A percentile compares a stretch with the other conserved stretches of the same genome.
Evolutionary conservation across 257 asterid species (phyloP).

Genomic region (Salvia splendens): DNA sequence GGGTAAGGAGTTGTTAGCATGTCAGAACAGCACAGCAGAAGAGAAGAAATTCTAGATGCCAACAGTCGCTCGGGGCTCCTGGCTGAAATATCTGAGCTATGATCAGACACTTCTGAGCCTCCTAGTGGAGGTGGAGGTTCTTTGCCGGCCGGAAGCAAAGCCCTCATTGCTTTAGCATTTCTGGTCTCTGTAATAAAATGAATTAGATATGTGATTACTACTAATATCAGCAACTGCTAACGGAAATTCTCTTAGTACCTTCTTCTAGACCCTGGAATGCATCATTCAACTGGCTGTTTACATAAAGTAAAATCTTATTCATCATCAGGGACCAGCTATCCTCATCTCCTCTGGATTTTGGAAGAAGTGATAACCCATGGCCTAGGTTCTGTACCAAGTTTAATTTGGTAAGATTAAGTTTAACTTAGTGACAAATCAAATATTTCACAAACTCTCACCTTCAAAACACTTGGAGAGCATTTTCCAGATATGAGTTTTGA

Average conservation of each 20-base stretch:
- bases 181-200: slow-evolving; percentile 55
- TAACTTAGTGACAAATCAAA: slow-evolving; percentile 22
- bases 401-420: slow-evolving; percentile 32
- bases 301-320: slow-evolving; percentile 62
- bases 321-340: slow-evolving; percentile 79
- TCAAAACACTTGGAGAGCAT: slow-evolving; percentile 47
- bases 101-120: slow-evolving; percentile 49
- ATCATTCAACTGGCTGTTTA: slow-evolving; percentile 66
- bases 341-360: slow-evolving; percentile 82
- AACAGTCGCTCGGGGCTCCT: slow-evolving; percentile 73
- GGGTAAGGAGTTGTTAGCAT: slow-evolving; percentile 77
- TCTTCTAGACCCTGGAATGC: slow-evolving; percentile 84
- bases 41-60: slow-evolving; percentile 65
- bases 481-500: slow-evolving; percentile 73
- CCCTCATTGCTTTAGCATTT: slow-evolving; percentile 54
- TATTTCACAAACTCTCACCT: slow-evolving; percentile 52
- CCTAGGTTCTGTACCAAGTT: slow-evolving; percentile 70
- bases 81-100: slow-evolving; percentile 44
- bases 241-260: slow-evolving; percentile 52
- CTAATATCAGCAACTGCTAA: slow-evolving; percentile 30
- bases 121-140: slow-evolving; percentile 76
- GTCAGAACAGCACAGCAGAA: slow-evolving; percentile 68
- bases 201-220: slow-evolving; percentile 24
- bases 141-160: slow-evolving; percentile 73
- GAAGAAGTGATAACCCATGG: slow-evolving; percentile 70